Conservation (phyloP, 768 basidiomycete species). For the Boletellus ananiceps region DNA sequence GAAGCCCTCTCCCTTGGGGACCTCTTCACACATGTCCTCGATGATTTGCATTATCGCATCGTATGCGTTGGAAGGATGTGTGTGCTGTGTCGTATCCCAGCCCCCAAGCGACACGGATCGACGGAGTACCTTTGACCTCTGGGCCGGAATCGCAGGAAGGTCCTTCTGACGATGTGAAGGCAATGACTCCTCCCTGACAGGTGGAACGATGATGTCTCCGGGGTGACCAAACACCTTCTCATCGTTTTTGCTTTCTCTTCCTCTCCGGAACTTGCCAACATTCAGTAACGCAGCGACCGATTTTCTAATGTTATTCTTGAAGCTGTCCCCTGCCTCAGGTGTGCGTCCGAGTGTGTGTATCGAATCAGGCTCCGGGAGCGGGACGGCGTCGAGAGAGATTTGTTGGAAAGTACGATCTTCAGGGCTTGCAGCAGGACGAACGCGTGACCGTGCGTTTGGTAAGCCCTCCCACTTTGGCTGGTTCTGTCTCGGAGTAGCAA, state of each 20-base stretch:
- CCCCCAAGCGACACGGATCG: slow-evolving; percentile 26
- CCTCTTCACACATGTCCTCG: slow-evolving; percentile 18
- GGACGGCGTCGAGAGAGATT: slow-evolving; percentile 12
- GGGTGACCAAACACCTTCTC: slow-evolving; percentile 18
- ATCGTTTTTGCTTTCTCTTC: neutral
- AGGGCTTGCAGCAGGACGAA: neutral
- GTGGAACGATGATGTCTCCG: slow-evolving; percentile 5
- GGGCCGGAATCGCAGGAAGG: neutral
- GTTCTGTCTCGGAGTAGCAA: neutral
- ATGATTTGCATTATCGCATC: slow-evolving; percentile 15
- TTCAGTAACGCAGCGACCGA: slow-evolving; percentile 8
- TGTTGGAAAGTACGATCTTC: slow-evolving; percentile 2
- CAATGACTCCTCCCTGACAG: slow-evolving; percentile 15
- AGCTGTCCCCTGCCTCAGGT: slow-evolving; percentile 1
- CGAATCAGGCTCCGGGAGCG: slow-evolving; percentile 1
- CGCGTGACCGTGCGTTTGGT: neutral
- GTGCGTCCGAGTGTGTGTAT: slow-evolving; percentile 3
- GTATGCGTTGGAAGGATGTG: neutral
- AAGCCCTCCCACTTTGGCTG: slow-evolving; percentile 2
- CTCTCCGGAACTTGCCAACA: neutral
- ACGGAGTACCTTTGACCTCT: slow-evolving; percentile 13
- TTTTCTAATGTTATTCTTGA: slow-evolving; percentile 3
- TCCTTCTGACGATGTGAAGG: neutral
- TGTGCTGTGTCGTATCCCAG: neutral
- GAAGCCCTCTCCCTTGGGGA: slow-evolving; percentile 6